These are phyloP conservation scores for Phyllosticta ampelicida DNA, from an alignment of 2,329 filamentous ascomycete species.

Conservation along the genomic window DNA sequence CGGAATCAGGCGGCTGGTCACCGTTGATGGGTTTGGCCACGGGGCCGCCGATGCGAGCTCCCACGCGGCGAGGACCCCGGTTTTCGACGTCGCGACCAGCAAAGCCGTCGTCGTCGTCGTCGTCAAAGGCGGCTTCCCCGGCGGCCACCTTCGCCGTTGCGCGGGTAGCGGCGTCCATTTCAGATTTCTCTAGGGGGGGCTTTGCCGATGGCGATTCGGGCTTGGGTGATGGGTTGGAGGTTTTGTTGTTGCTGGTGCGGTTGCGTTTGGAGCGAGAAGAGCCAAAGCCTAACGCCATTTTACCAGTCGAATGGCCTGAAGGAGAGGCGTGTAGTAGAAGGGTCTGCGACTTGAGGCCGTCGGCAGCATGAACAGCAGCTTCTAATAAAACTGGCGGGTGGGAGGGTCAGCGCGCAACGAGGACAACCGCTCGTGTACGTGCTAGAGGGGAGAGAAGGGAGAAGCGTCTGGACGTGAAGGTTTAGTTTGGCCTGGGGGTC, in stretches of 20 bases:
- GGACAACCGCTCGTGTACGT: constrained; percentile 11
- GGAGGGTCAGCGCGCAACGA: constrained; percentile 9
- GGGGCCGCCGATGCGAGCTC: constrained; percentile 29
- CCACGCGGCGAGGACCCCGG: constrained; percentile 27
- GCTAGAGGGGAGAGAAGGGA: neutral
- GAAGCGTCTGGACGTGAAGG: neutral
- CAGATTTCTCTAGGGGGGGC: neutral
- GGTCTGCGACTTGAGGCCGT: constrained; percentile 22
- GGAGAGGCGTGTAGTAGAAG: constrained; percentile 30
- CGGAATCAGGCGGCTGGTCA: constrained; percentile 21
- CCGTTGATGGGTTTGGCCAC: constrained; percentile 25
- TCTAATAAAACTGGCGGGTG: neutral
- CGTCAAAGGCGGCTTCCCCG: constrained; percentile 10
- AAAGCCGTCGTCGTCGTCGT: constrained; percentile 10
- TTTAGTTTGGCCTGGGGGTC: neutral
- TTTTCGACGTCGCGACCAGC: constrained; percentile 22
- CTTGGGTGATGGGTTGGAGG: neutral
- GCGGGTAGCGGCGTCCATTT: neutral
- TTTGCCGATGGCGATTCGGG: constrained; percentile 1
- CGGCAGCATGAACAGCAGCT: constrained; percentile 29
- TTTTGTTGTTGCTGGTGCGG: constrained; percentile 2
- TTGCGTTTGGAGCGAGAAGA: constrained; percentile 11
- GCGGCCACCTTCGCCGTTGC: neutral
- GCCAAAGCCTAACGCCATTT: constrained; percentile 41
- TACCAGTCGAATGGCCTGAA: constrained; percentile 35